Evolutionary conservation across 148 eudicot genomes (phyloP), one percentile per base, ranked within the genome.

Genomic region (Chenopodium suecicum): DNA sequence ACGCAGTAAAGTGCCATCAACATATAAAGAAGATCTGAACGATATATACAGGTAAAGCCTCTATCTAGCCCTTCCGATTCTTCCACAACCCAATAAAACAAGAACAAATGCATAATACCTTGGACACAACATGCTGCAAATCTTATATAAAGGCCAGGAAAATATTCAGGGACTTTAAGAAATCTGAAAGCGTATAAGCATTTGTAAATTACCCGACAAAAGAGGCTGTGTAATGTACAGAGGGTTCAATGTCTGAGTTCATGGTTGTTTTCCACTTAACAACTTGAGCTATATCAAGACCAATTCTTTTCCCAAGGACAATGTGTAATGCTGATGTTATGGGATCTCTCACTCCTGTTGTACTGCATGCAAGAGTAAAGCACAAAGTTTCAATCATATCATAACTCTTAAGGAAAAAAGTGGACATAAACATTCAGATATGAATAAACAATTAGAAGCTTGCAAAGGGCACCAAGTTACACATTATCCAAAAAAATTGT

Each of bases 221-320:
- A 74, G 95, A 91, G 86, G 99, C 98, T 50, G 99, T 93, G 89
- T 94, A 96, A 88, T 97, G 95, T 84, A 91, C 92, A 82, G 82
- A 89, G 74, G 97, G 98, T 87, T 96, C 93, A 77, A 88, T 89
- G 79, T 90, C 88, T 23, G 97, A 90, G 34, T 87, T 85, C 19
- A 83, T 78, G 31, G 92, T 86, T 68, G 83, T 81, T 88, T 94
- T 91, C 99, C 99, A 94, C 84, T 91, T 87, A 23, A 96, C 95
- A 81, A 96, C 91, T 89, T 96, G 99, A 87, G 97, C 98, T 78
- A 96, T 89, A 91, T 96, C 99, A 83, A 96, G 94, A 89, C 84
- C 64, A 85, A 96, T 89, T 85, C 90, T 91, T 88, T 91, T 94
- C 14, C 99, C 98, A 32, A 96, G 98, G 84, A 94, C 90, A 82